phyloP scores from a whole-genome alignment of 352 stramenopile genomes.

The Pythium rishiriense region DNA sequence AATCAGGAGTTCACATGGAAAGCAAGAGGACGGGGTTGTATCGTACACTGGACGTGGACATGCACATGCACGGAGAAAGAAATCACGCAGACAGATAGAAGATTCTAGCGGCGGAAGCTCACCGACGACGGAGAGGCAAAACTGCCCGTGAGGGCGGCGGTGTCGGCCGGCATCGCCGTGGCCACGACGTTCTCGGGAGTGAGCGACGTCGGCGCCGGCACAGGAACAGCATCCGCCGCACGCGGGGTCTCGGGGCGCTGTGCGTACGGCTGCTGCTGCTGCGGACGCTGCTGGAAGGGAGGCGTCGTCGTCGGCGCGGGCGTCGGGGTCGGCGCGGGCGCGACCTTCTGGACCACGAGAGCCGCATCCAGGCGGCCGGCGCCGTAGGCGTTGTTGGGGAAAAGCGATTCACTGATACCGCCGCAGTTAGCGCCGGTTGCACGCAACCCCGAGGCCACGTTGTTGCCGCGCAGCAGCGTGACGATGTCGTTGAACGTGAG shows the following conservation, averaged over 20 bases:
- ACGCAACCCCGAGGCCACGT: not conserved
- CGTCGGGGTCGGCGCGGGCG: not conserved
- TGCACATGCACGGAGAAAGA: not conserved
- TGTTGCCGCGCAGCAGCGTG: constrained; percentile 12
- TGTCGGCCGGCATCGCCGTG: constrained; percentile 12
- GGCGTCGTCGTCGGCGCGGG: not conserved
- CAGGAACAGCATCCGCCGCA: not conserved
- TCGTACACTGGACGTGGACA: not conserved
- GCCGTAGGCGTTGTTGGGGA: constrained; percentile 40
- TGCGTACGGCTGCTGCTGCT: constrained; percentile 6
- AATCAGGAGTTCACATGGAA: constrained; percentile 6
- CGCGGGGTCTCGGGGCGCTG: not conserved
- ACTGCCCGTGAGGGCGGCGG: not conserved
- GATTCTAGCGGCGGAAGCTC: constrained; percentile 13
- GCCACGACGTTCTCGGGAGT: constrained; percentile 1
- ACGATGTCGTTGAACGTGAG: constrained; percentile 32
- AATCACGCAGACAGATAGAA: not conserved
- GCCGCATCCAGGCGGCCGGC: constrained; percentile 34
- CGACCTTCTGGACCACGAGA: constrained; percentile 8
- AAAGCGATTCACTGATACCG: constrained; percentile 17
- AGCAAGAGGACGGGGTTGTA: not conserved
- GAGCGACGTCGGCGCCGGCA: not conserved
- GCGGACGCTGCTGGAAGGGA: constrained; percentile 18
- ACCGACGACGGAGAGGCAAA: constrained; percentile 1
- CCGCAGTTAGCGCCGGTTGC: constrained; percentile 16